Evolutionary conservation across 345 rosid genomes (phyloP).

Genomic region (Citrus mangshanensis): DNA sequence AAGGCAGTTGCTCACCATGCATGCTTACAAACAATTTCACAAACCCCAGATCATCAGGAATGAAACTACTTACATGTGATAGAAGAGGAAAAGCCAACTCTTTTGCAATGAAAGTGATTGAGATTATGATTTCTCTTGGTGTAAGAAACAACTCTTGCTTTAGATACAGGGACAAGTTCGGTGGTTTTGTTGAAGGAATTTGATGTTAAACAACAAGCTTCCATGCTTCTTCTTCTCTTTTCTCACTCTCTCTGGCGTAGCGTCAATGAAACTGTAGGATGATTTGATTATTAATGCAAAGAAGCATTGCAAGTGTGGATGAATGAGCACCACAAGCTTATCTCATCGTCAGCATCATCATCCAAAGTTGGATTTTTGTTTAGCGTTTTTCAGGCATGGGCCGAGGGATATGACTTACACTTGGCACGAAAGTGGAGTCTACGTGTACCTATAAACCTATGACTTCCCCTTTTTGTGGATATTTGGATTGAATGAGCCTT

Average conservation of each 20-base stretch:
- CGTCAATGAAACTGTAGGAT: not conserved
- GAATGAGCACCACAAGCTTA: constrained; percentile 44
- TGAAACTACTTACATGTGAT: constrained; percentile 40
- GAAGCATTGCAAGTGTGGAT: constrained; percentile 17
- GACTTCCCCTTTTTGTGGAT: not conserved
- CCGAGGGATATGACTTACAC: constrained; percentile 40
- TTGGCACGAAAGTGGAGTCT: constrained; percentile 16
- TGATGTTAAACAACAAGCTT: constrained; percentile 66
- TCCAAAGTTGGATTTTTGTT: constrained; percentile 15
- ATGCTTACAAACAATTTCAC: not conserved
- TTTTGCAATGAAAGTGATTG: constrained; percentile 29
- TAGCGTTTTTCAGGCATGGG: constrained; percentile 28
- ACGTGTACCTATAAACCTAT: not conserved
- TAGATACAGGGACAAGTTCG: constrained; percentile 40
- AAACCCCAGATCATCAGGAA: constrained; percentile 7
- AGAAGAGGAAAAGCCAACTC: constrained; percentile 32
- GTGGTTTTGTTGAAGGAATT: constrained; percentile 47
- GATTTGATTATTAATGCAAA: not conserved
- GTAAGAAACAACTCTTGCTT: constrained; percentile 34
- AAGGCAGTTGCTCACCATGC: not conserved
- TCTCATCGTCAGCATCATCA: constrained; percentile 7
- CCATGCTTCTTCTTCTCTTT: constrained; percentile 37
- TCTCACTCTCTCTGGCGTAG: not conserved
- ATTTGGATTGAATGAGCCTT: not conserved
- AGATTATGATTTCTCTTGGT: constrained; percentile 28